These are phyloP conservation scores for Hsuehochloa calcarea DNA, from an alignment of 176 grass and related monocot genomes.

Conservation along the genomic window DNA sequence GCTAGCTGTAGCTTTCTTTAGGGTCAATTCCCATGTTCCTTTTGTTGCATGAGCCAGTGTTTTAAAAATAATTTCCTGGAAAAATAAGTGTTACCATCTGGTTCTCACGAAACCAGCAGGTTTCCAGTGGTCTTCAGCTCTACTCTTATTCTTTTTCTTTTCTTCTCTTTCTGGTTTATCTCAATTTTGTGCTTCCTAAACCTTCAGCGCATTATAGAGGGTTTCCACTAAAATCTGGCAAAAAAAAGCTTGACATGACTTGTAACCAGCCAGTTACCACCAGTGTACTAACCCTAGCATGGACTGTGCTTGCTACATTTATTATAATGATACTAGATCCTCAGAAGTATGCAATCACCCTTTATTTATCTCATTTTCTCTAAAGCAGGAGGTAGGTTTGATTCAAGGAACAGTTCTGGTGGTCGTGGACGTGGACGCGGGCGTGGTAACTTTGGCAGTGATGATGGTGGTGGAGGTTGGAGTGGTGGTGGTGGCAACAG, in stretches of 20 bases:
- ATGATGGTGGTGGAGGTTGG: constrained; percentile 43
- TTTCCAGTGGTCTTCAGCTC: background rate
- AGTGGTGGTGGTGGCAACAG: constrained; percentile 34
- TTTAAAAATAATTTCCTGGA: background rate
- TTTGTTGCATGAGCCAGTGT: background rate
- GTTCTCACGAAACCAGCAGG: background rate
- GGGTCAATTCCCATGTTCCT: background rate
- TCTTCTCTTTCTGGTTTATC: background rate
- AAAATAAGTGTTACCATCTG: background rate
- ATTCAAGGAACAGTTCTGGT: constrained; percentile 71
- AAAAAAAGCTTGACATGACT: background rate
- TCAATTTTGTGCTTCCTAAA: background rate
- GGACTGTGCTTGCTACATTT: background rate
- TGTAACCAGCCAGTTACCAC: background rate
- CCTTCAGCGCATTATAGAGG: background rate
- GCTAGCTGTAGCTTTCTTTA: background rate
- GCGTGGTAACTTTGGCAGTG: constrained; percentile 51
- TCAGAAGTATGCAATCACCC: background rate
- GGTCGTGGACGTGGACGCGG: constrained; percentile 44
- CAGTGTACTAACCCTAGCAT: background rate
- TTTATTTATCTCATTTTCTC: background rate
- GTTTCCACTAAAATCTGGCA: constrained; percentile 5
- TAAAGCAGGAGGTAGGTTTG: constrained; percentile 71
- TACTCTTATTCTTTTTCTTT: background rate
- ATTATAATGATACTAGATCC: background rate